phyloP scores from a whole-genome alignment of 2,329 filamentous ascomycete species.

The Trichoderma sp. region DNA sequence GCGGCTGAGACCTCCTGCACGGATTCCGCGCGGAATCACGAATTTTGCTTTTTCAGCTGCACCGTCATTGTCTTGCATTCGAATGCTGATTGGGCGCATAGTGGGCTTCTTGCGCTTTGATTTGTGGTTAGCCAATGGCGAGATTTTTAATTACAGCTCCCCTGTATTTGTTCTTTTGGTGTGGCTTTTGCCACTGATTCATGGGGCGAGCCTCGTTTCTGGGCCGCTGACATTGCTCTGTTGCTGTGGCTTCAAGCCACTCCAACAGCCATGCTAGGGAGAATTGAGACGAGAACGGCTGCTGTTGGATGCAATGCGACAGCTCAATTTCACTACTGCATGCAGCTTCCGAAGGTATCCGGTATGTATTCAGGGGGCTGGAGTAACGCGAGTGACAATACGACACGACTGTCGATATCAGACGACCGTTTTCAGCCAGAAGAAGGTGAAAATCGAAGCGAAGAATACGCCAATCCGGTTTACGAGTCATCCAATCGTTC shows the following conservation, averaged over 20 bases:
- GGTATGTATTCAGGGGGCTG: neutral
- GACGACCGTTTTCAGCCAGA: neutral
- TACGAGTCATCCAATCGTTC: neutral
- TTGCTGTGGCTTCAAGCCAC: constrained; percentile 14
- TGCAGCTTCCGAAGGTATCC: neutral
- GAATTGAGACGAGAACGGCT: neutral
- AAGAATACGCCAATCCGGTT: neutral
- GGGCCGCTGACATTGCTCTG: constrained; percentile 7
- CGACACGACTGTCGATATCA: neutral
- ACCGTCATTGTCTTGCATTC: neutral
- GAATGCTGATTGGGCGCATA: neutral
- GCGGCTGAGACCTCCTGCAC: constrained; percentile 16
- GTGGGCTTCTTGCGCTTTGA: neutral
- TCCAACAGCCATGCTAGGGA: neutral
- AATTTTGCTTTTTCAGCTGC: neutral
- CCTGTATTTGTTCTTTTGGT: constrained; percentile 10
- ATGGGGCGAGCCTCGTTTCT: neutral
- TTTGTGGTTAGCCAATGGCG: neutral
- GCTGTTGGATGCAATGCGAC: neutral
- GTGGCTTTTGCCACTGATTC: constrained; percentile 21
- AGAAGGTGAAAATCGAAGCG: too few relatives aligned
- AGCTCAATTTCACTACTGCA: neutral
- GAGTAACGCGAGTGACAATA: neutral
- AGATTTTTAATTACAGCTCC: neutral
- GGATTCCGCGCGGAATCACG: constrained; percentile 7